phyloP scores from a whole-genome alignment of 2,329 filamentous ascomycete species.

The Talaromyces sp. region DNA sequence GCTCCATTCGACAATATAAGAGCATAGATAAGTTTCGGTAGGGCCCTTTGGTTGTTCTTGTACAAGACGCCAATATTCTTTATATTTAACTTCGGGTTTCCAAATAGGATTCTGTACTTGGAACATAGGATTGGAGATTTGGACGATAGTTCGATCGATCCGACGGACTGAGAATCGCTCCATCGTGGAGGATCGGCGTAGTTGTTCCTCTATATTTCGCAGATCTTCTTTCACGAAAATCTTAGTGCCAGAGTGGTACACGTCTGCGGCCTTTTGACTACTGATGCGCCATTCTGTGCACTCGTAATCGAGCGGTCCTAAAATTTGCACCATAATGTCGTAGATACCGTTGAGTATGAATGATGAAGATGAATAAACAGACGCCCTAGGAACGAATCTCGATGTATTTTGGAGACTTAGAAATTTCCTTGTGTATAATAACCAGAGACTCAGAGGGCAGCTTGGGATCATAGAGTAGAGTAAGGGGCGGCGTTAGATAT shows the following conservation, averaged over 20 bases:
- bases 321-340: conserved; percentile 19
- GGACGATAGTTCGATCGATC: conserved; percentile 23
- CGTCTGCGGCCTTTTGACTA: conserved; percentile 24
- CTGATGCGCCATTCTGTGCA: conserved; percentile 23
- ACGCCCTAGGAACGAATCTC: no score
- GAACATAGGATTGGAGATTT: conserved; percentile 24
- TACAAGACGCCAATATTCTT: conserved; percentile 26
- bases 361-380: no score
- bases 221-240: conserved; percentile 25
- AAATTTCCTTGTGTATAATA: no score
- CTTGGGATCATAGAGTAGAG: no score
- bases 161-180: conserved; percentile 23
- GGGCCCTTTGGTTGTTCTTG: conserved; percentile 20
- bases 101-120: conserved; percentile 26
- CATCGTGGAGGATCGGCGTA: conserved; percentile 19
- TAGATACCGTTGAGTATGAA: conserved; percentile 15
- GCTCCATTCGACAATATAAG: conserved; percentile 26
- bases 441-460: no score
- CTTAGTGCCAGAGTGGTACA: conserved; percentile 21
- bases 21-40: conserved; percentile 22
- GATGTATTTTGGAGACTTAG: no score
- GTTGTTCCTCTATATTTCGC: conserved; percentile 24
- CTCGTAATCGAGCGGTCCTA: conserved; percentile 19
- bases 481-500: no score
- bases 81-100: conserved; percentile 23